Percentiles rank a stretch among this genome's conserved stretches.
Conservation (phyloP, 2,329 filamentous ascomycete species). For the Ophiocordyceps sinensis region DNA sequence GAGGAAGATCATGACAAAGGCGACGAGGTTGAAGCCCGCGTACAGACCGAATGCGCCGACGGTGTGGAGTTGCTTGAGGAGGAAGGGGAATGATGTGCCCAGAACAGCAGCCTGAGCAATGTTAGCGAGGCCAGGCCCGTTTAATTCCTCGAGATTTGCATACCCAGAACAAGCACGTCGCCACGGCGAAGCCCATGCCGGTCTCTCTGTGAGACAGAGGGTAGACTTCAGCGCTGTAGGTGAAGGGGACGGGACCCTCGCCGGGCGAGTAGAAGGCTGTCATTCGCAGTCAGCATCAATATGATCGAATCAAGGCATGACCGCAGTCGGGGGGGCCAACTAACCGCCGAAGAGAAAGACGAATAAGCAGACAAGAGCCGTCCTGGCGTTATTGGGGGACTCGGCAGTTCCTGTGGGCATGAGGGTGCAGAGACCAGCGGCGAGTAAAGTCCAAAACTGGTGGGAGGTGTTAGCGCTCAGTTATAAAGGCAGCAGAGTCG, state of each 20-base stretch:
- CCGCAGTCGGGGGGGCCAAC: background rate
- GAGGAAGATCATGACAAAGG: slow-evolving; percentile 39
- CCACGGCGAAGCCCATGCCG: slow-evolving; percentile 49
- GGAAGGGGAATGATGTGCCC: slow-evolving; percentile 34
- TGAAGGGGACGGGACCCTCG: slow-evolving; percentile 48
- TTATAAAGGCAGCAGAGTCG: too few species aligned
- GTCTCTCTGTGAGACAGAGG: slow-evolving; percentile 49
- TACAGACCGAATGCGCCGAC: slow-evolving; percentile 33
- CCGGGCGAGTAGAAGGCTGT: slow-evolving; percentile 47
- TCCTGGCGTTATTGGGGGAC: slow-evolving; percentile 18
- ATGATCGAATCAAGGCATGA: background rate
- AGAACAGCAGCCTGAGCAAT: slow-evolving; percentile 25
- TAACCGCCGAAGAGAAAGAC: slow-evolving; percentile 45
- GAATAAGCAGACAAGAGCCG: slow-evolving; percentile 44
- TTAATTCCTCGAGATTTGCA: background rate
- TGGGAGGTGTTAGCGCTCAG: background rate
- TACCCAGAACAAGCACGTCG: slow-evolving; percentile 40
- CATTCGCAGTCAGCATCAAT: background rate
- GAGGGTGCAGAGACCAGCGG: slow-evolving; percentile 23
- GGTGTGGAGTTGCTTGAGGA: slow-evolving; percentile 21
- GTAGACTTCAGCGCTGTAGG: slow-evolving; percentile 49
- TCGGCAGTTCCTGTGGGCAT: slow-evolving; percentile 17
- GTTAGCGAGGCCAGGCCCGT: background rate
- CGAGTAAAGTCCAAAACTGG: slow-evolving; percentile 35
- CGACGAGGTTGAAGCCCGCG: slow-evolving; percentile 39